Percentiles rank a stretch among this genome's conserved stretches.
phyloP scores from a whole-genome alignment of 2,329 filamentous ascomycete genomes.

The Alternaria postmessia region DNA sequence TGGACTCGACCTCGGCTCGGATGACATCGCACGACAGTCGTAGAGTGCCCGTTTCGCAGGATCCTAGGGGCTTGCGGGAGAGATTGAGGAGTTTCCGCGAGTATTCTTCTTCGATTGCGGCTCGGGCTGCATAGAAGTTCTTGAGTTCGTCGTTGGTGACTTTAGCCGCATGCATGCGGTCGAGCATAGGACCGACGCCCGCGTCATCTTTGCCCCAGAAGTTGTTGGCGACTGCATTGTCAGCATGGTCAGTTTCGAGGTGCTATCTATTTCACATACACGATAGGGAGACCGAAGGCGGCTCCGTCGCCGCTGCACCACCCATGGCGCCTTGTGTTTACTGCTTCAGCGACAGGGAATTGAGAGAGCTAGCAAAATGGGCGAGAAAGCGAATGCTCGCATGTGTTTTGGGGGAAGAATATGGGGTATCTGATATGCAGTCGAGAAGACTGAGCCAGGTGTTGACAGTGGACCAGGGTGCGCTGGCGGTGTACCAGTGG shows the following conservation, averaged over 20 bases:
- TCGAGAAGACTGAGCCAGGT: conserved; percentile 32
- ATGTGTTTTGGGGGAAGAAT: conserved; percentile 28
- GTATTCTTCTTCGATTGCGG: conserved; percentile 96
- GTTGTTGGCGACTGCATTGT: conserved; percentile 86
- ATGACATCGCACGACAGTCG: conserved; percentile 86
- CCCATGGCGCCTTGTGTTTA: conserved; percentile 61
- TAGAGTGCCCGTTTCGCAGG: conserved; percentile 83
- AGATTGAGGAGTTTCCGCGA: conserved; percentile 85
- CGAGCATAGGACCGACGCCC: conserved; percentile 87
- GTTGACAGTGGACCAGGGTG: conserved; percentile 35
- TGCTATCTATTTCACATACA: conserved; percentile 58
- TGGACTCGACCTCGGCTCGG: conserved; percentile 86
- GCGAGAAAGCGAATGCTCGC: conserved; percentile 24
- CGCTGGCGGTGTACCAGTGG: conserved; percentile 20
- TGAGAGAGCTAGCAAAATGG: conserved; percentile 17
- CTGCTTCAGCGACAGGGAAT: conserved; percentile 29
- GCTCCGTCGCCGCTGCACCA: conserved; percentile 65
- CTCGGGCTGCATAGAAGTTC: conserved; percentile 88
- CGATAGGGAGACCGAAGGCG: conserved; percentile 71
- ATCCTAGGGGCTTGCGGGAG: conserved; percentile 87
- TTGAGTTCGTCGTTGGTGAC: conserved; percentile 88
- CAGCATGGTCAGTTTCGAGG: conserved; percentile 31
- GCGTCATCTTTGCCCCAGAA: conserved; percentile 99
- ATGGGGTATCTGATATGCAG: conserved; percentile 25
- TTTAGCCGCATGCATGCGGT: conserved; percentile 95